Conservation (phyloP, 2,329 filamentous ascomycete genomes). For the Mollisiaceae sp. region DNA sequence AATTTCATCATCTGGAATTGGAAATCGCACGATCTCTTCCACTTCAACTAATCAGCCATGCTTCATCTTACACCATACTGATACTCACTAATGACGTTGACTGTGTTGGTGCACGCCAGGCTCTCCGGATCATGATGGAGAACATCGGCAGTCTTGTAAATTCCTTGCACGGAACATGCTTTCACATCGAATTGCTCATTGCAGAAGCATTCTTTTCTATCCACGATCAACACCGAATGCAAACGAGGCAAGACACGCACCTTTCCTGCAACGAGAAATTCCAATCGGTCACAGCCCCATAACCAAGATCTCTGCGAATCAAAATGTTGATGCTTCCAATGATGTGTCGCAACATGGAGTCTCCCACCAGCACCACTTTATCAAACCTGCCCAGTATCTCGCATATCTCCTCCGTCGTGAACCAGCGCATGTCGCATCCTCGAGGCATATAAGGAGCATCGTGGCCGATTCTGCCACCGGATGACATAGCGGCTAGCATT, state of each 20-base stretch:
- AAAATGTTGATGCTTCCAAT: conserved; percentile 54
- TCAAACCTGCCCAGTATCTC: conserved; percentile 52
- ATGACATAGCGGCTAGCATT: conserved; percentile 45
- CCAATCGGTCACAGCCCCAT: conserved; percentile 55
- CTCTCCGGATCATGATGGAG: conserved; percentile 49
- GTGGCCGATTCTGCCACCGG: conserved; percentile 50
- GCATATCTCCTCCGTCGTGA: conserved; percentile 51
- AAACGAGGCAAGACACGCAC: conserved; percentile 15
- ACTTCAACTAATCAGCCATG: conserved; percentile 33
- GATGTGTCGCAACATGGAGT: conserved; percentile 55
- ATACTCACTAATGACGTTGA: conserved; percentile 46
- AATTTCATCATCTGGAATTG: conserved; percentile 49
- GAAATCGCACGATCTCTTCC: conserved; percentile 51
- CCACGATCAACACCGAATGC: conserved; percentile 5
- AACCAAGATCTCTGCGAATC: conserved; percentile 52
- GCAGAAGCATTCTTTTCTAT: conserved; percentile 51
- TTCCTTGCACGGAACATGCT: conserved; percentile 54
- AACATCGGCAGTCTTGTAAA: conserved; percentile 53
- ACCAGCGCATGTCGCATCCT: conserved; percentile 55
- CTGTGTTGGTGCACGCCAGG: conserved; percentile 46
- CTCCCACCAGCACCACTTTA: conserved; percentile 53
- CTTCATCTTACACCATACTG: not conserved
- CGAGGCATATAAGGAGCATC: conserved; percentile 52
- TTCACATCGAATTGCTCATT: conserved; percentile 55
- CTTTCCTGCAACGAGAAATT: conserved; percentile 52